phyloP scores from a whole-genome alignment of 108 stramenopile species.

The Phaeodactylum tricornutum region DNA sequence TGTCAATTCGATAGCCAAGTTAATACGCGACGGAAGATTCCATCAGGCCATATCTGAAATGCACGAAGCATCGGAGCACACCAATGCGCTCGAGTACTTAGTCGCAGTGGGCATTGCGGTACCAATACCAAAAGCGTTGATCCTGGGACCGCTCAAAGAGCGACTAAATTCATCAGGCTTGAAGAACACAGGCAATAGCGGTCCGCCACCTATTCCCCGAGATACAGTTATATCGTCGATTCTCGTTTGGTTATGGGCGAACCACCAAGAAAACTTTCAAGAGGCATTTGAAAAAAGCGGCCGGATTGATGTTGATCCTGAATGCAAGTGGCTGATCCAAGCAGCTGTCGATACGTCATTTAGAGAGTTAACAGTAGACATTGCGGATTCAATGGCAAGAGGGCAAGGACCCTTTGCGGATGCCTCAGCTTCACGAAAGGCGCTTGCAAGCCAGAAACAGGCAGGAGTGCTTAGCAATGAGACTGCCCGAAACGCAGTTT shows the following conservation, averaged over 20 bases:
- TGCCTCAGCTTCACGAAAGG: slow-evolving; percentile 3
- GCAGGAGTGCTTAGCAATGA: no score
- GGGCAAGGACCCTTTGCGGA: slow-evolving; percentile 1
- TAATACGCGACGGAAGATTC: slow-evolving; percentile 3
- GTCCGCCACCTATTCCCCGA: slow-evolving; percentile 18
- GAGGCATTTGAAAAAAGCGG: slow-evolving; percentile 41
- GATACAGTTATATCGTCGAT: slow-evolving; percentile 41
- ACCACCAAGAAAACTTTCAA: slow-evolving; percentile 50
- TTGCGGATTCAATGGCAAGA: slow-evolving; percentile 8
- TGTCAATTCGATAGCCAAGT: no score
- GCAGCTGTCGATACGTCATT: slow-evolving; percentile 37
- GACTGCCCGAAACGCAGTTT: not conserved
- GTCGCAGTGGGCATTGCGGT: slow-evolving; percentile 45
- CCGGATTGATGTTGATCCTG: slow-evolving; percentile 46
- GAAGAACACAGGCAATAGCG: slow-evolving; percentile 12
- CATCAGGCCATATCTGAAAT: no score
- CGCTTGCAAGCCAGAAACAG: slow-evolving; percentile 4
- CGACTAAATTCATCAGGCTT: slow-evolving; percentile 24
- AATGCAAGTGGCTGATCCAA: slow-evolving; percentile 55
- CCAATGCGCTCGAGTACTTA: slow-evolving; percentile 22
- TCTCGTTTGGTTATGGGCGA: slow-evolving; percentile 58
- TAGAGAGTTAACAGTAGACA: slow-evolving; percentile 24
- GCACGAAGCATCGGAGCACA: not conserved
- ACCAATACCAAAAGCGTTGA: slow-evolving; percentile 52
- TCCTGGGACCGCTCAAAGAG: slow-evolving; percentile 34